Evolutionary conservation across 805 yeast genomes (phyloP).

Genomic region (Cyberlindnera saturnus): DNA sequence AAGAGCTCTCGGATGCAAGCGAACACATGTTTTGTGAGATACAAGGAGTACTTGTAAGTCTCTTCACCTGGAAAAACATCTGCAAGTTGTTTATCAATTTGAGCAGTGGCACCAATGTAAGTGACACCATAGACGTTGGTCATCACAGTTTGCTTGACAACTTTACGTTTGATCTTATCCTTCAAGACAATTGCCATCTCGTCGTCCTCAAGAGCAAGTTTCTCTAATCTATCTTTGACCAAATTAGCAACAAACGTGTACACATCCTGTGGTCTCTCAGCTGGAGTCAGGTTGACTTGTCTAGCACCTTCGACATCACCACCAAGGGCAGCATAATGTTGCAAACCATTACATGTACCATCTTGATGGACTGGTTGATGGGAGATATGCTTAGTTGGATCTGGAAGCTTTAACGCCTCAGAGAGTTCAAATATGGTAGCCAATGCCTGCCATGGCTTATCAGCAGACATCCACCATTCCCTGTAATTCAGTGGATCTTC

Average conservation of each 20-base stretch:
- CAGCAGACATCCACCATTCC: conserved; percentile 69
- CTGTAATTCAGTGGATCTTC: conserved; percentile 51
- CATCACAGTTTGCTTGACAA: conserved; percentile 97
- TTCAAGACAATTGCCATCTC: conserved; percentile 40
- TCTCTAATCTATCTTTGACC: conserved; percentile 49
- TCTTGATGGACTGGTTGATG: conserved; percentile 81
- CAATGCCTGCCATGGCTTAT: conserved; percentile 79
- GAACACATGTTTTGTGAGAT: conserved; percentile 73
- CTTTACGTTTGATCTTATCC: conserved; percentile 71
- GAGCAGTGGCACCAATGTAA: conserved; percentile 85
- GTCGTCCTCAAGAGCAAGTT: conserved; percentile 48
- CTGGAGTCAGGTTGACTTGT: conserved; percentile 70
- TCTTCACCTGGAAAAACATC: conserved; percentile 48
- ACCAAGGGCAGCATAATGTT: conserved; percentile 83
- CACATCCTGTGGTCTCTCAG: conserved; percentile 72
- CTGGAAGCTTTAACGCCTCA: conserved; percentile 53
- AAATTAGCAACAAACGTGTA: conserved; percentile 63
- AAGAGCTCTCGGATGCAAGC: conserved; percentile 80
- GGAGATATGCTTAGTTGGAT: conserved; percentile 60
- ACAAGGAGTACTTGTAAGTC: conserved; percentile 47
- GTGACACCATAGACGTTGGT: conserved; percentile 98
- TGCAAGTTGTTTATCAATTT: conserved; percentile 72
- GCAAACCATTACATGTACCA: conserved; percentile 83
- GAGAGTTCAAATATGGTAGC: conserved; percentile 63
- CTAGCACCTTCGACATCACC: conserved; percentile 80